Base-by-base conservation (phyloP, 257 asterid genomes). In the Solanum ahanhuiri region DNA sequence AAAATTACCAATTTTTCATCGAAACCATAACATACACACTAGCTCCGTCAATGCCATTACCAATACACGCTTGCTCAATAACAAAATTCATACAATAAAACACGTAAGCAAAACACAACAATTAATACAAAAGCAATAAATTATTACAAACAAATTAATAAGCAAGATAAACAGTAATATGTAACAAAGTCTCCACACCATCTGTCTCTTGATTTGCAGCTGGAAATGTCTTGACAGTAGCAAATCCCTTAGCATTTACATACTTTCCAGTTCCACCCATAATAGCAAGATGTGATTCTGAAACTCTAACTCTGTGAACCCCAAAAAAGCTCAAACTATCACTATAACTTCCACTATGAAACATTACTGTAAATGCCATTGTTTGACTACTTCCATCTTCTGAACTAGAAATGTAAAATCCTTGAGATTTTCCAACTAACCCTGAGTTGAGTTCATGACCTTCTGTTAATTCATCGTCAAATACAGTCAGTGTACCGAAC, bases 201-300 rank as follows among this genome's bases (percentile, higher is more conserved):
- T 96, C 99, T 2, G 99, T 94, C 87, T 89, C 93, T 85, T 90
- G 94, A 75, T 86, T 90, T 18, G 67, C 30, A 28, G 90, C 92
- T 0, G 94, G 93, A 23, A 93, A 87, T 0, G 96, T 95, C 93
- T 93, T 96, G 10, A 92, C 96, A 0, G 64, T 87, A 1, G 99
- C 99, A 34, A 92, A 86, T 1, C 98, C 99, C 83, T 93, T 94
- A 0, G 95, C 98, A 73, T 94, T 89, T 57, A 93, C 98, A 34
- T 91, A 94, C 88, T 94, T 94, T 30, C 99, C 99, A 0, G 99
- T 96, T 3, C 99, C 99, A 0, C 98, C 99, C 98, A 94, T 93
- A 12, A 96, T 87, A 3, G 98, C 98, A 83, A 96, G 89, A 86
- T 96, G 99, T 28, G 98, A 93, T 88, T 96, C 98, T 10, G 98